Evolutionary conservation across 1,139 yeast genomes (phyloP).

Genomic region (Candida glucosophila): DNA sequence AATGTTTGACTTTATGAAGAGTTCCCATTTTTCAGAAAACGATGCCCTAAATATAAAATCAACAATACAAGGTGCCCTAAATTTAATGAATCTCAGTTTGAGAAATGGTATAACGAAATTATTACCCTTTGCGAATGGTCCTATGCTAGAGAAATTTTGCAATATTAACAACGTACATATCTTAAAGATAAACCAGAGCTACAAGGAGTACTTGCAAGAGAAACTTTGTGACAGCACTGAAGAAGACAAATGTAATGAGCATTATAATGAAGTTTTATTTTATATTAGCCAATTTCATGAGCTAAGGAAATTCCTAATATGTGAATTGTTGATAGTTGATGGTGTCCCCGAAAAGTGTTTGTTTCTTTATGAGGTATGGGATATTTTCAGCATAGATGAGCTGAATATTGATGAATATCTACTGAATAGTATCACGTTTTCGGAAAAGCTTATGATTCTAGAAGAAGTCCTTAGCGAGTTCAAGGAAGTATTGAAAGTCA

Average conservation of each 20-base stretch:
- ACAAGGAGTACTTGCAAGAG: too few species aligned
- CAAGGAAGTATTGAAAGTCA: conserved; percentile 13
- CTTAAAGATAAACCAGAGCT: conserved; percentile 7
- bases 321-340: conserved; percentile 32
- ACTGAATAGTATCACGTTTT: conserved; percentile 2
- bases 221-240: too few species aligned
- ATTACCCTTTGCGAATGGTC: conserved; percentile 30
- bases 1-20: conserved; percentile 14
- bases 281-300: conserved; percentile 28
- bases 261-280: too few species aligned
- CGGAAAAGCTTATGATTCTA: conserved; percentile 15
- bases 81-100: conserved; percentile 21
- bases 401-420: background rate
- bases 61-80: conserved; percentile 12
- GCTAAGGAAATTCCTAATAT: conserved; percentile 28
- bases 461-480: conserved; percentile 18
- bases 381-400: conserved; percentile 12
- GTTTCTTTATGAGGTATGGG: conserved; percentile 23
- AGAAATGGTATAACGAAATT: conserved; percentile 20
- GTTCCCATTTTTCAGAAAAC: conserved; percentile 2
- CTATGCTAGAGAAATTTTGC: conserved; percentile 33
- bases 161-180: conserved; percentile 25
- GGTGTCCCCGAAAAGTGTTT: conserved; percentile 22
- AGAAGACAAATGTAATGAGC: too few species aligned
- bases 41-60: conserved; percentile 2